Evolutionary conservation across 73 alveolate genomes (phyloP).

Genomic region (Stentor coeruleus): DNA sequence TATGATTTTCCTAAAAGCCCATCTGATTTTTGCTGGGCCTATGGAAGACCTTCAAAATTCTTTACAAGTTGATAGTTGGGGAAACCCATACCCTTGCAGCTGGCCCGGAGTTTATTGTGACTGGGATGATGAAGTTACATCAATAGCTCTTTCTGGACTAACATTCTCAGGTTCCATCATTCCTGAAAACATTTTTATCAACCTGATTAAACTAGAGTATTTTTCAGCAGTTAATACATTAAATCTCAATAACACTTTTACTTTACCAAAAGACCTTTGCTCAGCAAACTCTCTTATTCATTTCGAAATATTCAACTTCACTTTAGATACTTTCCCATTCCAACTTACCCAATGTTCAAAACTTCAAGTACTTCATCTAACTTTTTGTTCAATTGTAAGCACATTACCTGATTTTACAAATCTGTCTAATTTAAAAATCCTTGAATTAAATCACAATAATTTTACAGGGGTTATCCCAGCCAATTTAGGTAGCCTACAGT

Average conservation of each 20-base stretch:
- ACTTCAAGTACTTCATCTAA: neutral
- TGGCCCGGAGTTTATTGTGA: constrained; percentile 21
- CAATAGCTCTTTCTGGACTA: neutral
- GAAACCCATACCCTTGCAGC: neutral
- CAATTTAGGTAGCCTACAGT: neutral
- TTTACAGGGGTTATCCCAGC: neutral
- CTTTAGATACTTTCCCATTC: neutral
- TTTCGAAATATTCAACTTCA: neutral
- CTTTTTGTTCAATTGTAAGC: neutral
- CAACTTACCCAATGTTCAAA: neutral
- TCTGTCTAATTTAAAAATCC: neutral
- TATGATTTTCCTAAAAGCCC: neutral
- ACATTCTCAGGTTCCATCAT: neutral
- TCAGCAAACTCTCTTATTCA: neutral
- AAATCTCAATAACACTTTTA: neutral
- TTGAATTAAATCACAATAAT: neutral
- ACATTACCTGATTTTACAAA: constrained; percentile 1
- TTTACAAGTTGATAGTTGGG: neutral
- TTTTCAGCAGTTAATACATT: neutral
- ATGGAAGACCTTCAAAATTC: neutral
- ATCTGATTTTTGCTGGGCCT: neutral
- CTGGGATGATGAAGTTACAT: neutral
- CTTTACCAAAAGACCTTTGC: constrained; percentile 13
- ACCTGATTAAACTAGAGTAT: neutral
- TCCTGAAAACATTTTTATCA: neutral